Conservation (phyloP, 805 yeast genomes). For the Ogataea populi-albae region DNA sequence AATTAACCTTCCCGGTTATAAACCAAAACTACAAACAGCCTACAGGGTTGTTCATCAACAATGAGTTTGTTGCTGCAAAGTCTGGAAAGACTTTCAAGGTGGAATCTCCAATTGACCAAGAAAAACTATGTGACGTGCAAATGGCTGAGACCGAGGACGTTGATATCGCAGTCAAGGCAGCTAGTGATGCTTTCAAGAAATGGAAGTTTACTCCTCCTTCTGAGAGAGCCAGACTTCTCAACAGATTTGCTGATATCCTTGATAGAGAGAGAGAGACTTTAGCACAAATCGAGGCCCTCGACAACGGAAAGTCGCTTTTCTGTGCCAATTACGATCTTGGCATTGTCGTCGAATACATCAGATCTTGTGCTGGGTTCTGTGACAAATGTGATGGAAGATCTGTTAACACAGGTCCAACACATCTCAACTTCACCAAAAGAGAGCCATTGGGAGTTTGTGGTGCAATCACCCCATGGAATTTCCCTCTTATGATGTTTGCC, state of each 20-base stretch:
- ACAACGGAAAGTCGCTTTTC: constrained; percentile 80
- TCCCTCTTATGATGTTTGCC: constrained; percentile 89
- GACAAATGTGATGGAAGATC: constrained; percentile 79
- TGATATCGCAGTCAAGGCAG: constrained; percentile 83
- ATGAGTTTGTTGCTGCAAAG: constrained; percentile 55
- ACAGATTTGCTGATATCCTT: constrained; percentile 72
- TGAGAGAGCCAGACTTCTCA: constrained; percentile 58
- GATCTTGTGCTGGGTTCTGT: constrained; percentile 89
- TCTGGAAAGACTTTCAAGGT: constrained; percentile 61
- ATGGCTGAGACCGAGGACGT: constrained; percentile 80
- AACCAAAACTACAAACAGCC: constrained; percentile 36
- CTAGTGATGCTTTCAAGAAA: constrained; percentile 68
- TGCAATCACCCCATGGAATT: constrained; percentile 96
- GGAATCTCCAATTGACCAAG: constrained; percentile 68
- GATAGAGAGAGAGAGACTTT: constrained; percentile 69
- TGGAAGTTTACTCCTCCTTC: constrained; percentile 75
- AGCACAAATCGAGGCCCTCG: constrained; percentile 80
- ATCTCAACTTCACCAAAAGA: constrained; percentile 75
- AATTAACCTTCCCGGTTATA: constrained; percentile 33
- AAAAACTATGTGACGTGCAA: constrained; percentile 62
- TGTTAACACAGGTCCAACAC: constrained; percentile 69
- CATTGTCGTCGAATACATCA: constrained; percentile 63
- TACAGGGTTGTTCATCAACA: constrained; percentile 63
- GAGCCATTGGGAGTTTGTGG: constrained; percentile 96
- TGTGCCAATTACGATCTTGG: constrained; percentile 75